A percentile compares a stretch with the other conserved stretches of the same genome.
Conservation (phyloP, 805 yeast species). For the Scheffersomyces lignosus region DNA sequence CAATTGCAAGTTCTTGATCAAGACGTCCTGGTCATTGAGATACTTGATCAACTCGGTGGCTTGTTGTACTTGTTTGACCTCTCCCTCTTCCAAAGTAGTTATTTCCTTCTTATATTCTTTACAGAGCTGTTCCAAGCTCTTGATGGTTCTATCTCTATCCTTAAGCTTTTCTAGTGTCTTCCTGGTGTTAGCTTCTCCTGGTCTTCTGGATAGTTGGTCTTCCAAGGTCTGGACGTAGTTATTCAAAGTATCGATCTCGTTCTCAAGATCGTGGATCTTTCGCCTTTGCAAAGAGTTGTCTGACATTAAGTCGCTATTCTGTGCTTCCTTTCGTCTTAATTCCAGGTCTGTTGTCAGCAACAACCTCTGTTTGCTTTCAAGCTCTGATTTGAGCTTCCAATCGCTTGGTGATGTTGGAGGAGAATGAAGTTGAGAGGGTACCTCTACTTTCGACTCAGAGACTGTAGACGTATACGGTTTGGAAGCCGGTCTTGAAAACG, state of each 20-base stretch:
- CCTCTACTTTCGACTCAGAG: background rate
- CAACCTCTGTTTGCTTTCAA: no score
- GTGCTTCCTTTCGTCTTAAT: constrained; percentile 2
- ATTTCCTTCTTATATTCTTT: constrained; percentile 15
- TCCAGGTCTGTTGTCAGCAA: no score
- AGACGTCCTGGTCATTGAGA: constrained; percentile 20
- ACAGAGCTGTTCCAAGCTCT: constrained; percentile 17
- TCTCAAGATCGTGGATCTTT: constrained; percentile 17
- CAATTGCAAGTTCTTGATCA: constrained; percentile 15
- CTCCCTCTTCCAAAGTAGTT: constrained; percentile 8
- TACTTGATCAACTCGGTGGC: constrained; percentile 12
- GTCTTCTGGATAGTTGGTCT: constrained; percentile 5
- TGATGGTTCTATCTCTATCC: constrained; percentile 17
- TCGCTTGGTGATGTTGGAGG: background rate
- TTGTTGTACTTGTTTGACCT: constrained; percentile 7
- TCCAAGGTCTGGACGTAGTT: constrained; percentile 17
- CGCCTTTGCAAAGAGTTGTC: constrained; percentile 5
- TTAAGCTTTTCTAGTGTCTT: constrained; percentile 6
- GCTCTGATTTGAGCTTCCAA: background rate
- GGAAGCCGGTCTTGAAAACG: background rate
- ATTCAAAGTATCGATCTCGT: constrained; percentile 14
- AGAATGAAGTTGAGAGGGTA: background rate
- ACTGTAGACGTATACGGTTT: background rate
- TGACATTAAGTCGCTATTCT: constrained; percentile 1
- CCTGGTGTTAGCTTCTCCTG: constrained; percentile 4